These are phyloP conservation scores for Flammula alnicola DNA, from an alignment of 1,284 basidiomycete species.

Conservation along the genomic window DNA sequence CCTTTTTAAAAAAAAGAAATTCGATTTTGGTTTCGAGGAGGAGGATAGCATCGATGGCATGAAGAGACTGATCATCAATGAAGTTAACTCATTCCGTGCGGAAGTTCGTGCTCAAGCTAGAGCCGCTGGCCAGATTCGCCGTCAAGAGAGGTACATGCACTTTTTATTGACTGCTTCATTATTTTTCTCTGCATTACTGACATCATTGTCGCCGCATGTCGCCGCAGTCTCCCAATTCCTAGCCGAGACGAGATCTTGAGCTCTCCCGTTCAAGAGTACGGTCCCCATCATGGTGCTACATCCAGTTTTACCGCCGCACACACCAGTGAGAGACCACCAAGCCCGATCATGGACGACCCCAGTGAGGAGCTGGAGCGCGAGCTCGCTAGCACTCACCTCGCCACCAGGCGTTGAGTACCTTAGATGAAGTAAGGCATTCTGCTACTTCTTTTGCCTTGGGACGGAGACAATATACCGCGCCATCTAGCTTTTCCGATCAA, in stretches of 20 bases:
- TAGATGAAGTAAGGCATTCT: neutral
- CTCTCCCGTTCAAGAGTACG: slow-evolving; percentile 74
- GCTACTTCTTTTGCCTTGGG: neutral
- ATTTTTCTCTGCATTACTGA: no score
- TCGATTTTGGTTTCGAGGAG: slow-evolving; percentile 98
- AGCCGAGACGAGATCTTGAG: slow-evolving; percentile 78
- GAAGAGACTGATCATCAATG: slow-evolving; percentile 94
- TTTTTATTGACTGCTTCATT: neutral
- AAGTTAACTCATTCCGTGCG: slow-evolving; percentile 88
- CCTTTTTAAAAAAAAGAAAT: slow-evolving; percentile 58
- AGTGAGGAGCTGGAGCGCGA: slow-evolving; percentile 87
- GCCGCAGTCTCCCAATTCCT: slow-evolving; percentile 70
- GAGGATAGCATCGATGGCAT: slow-evolving; percentile 98
- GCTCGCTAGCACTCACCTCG: slow-evolving; percentile 68
- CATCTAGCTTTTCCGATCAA: slow-evolving; percentile 1
- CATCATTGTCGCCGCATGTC: no score
- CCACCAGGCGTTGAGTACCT: slow-evolving; percentile 13
- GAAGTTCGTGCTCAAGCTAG: slow-evolving; percentile 84
- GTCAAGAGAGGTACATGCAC: slow-evolving; percentile 66
- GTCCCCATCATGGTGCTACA: slow-evolving; percentile 67
- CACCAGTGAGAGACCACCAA: slow-evolving; percentile 48
- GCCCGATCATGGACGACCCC: slow-evolving; percentile 81
- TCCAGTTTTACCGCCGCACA: slow-evolving; percentile 62
- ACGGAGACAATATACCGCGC: neutral
- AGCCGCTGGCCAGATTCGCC: slow-evolving; percentile 66